Evolutionary conservation across 768 basidiomycete genomes (phyloP), one percentile per base, ranked within the genome.

Genomic region (Neoboletus subvelutipes): DNA sequence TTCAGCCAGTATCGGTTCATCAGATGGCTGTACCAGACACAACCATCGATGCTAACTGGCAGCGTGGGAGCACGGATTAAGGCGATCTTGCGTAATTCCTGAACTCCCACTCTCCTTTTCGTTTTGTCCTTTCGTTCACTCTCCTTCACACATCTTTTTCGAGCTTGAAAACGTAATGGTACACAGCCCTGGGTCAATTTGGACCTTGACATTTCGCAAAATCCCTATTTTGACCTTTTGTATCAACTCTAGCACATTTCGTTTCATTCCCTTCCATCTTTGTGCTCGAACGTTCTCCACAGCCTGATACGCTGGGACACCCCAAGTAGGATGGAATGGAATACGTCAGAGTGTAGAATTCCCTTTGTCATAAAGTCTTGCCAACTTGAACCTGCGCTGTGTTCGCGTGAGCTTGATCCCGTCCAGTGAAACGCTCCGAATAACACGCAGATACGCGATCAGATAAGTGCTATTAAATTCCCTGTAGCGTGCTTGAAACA

Each of bases 1-100:
- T 39, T 12, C 68, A 55, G 45, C 52, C 50, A 20, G 51, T 8
- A 26, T 24, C 56, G 9, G 50, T 20, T 37, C 39, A 57, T 52
- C 66, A 63, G 46, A 12, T 34, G 50, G 8, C 53, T 43, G 8
- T 49, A 17, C 50, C 57, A 15, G 66, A 65, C n/a, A 10, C 40
- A 31, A 40, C 60, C 17, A 13, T 39, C 24, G 58, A 70, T 45
- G 54, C 36, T n/a, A 61, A 54, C 33, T 68, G 64, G 67, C 55
- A 70, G 42, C 59, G 43, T 18, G 65, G 55, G 60, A 50, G 40
- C 50, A 47, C 55, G 37, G 56, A 59, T 20, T 56, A 65, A 31
- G 50, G 52, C 3, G 59, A 54, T 39, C 34, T 36, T 31, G 56
- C 31, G 33, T 63, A 40, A 59, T 33, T 36, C 42, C 15, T 20